Conservation (phyloP, 2,329 filamentous ascomycete species). For the Sclerotinia borealis region DNA sequence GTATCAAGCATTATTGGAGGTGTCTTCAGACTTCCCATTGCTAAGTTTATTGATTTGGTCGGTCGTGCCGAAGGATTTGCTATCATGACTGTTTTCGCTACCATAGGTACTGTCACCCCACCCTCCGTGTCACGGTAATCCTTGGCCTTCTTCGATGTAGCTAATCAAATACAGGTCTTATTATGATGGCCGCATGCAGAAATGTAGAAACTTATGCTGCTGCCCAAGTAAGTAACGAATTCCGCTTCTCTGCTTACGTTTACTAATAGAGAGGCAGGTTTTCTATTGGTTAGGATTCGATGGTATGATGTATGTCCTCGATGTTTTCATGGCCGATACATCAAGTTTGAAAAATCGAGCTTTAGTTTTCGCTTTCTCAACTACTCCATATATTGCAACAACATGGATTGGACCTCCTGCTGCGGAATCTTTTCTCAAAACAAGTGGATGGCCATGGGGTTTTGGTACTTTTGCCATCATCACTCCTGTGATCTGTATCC, state of each 20-base stretch:
- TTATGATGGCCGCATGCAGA: conserved; percentile 60
- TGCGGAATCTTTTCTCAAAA: conserved; percentile 46
- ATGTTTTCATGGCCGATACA: conserved; percentile 63
- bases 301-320: conserved; percentile 50
- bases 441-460: conserved; percentile 59
- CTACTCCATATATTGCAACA: conserved; percentile 60
- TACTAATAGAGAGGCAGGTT: conserved; percentile 15
- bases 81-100: conserved; percentile 47
- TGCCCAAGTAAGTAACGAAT: conserved; percentile 52
- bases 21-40: conserved; percentile 37
- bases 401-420: conserved; percentile 57
- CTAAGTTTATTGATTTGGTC: conserved; percentile 63
- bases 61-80: conserved; percentile 59
- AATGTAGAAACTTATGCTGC: conserved; percentile 57
- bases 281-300: conserved; percentile 29
- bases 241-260: conserved; percentile 34
- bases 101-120: conserved; percentile 32
- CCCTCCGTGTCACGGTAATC: not conserved
- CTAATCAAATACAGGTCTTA: conserved; percentile 40
- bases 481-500: conserved; percentile 53
- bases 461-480: conserved; percentile 63
- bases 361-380: conserved; percentile 46
- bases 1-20: conserved; percentile 28
- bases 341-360: conserved; percentile 58
- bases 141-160: not conserved